These are phyloP conservation scores for Thelephora ganbajun DNA, from an alignment of 768 basidiomycete species.

Conservation along the genomic window DNA sequence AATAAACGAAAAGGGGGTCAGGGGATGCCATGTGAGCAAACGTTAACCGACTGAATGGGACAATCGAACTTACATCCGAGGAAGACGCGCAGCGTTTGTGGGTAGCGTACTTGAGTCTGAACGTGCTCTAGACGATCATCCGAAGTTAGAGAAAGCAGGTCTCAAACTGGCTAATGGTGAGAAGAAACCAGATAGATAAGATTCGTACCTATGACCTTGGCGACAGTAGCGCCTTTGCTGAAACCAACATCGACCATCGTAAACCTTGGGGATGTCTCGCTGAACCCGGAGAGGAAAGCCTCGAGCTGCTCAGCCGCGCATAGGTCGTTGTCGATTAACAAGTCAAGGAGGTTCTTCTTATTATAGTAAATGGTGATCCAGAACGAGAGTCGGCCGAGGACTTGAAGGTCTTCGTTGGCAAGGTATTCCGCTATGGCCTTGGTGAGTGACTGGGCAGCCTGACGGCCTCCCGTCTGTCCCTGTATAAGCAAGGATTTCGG, in stretches of 20 bases:
- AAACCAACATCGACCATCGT: slow-evolving; percentile 54
- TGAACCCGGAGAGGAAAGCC: slow-evolving; percentile 48
- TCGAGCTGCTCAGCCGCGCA: slow-evolving; percentile 57
- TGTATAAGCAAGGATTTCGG: slow-evolving; percentile 39
- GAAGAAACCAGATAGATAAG: slow-evolving; percentile 1
- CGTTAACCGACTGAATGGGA: slow-evolving; percentile 2
- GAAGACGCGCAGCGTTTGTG: slow-evolving; percentile 63
- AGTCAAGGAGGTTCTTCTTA: slow-evolving; percentile 37
- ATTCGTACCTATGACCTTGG: slow-evolving; percentile 56
- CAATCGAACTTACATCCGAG: slow-evolving; percentile 39
- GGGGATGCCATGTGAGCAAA: neutral
- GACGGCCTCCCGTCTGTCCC: slow-evolving; percentile 51
- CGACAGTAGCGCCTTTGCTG: slow-evolving; percentile 43
- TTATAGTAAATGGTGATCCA: slow-evolving; percentile 67
- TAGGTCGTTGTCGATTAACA: slow-evolving; percentile 34
- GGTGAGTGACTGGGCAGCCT: slow-evolving; percentile 49
- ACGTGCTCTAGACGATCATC: slow-evolving; percentile 39
- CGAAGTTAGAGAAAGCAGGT: neutral
- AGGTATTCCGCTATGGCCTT: slow-evolving; percentile 58
- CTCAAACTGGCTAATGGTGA: neutral
- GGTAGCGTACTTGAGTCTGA: slow-evolving; percentile 54
- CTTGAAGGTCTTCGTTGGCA: slow-evolving; percentile 43
- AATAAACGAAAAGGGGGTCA: neutral
- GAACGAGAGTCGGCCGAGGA: slow-evolving; percentile 54
- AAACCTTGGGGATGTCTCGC: slow-evolving; percentile 61